Evolutionary conservation across 805 yeast species (phyloP).

Genomic region (Wickerhamiella domercqiae): DNA sequence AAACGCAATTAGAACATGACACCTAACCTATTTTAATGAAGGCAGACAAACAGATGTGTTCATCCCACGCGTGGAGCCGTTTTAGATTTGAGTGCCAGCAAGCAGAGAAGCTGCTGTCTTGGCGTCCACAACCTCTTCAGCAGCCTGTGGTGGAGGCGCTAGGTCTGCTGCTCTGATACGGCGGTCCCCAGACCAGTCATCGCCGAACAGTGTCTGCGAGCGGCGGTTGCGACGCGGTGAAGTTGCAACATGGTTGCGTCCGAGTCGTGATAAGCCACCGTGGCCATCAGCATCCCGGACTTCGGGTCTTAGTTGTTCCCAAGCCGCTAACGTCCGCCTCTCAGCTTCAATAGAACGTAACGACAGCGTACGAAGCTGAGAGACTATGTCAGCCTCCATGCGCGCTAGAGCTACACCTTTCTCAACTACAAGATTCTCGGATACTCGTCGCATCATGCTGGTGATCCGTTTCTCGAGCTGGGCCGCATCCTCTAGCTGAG

Average conservation of each 20-base stretch:
- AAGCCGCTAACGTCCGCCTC: slow-evolving; percentile 55
- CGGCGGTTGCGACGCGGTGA: slow-evolving; percentile 23
- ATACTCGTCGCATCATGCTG: slow-evolving; percentile 64
- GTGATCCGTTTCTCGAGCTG: slow-evolving; percentile 60
- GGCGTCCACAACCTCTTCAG: slow-evolving; percentile 46
- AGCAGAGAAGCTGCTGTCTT: slow-evolving; percentile 67
- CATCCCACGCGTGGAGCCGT: no score
- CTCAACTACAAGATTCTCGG: slow-evolving; percentile 73
- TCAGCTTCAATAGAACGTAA: slow-evolving; percentile 71
- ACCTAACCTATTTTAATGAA: no score
- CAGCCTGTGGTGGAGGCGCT: slow-evolving; percentile 6
- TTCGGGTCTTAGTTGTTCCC: slow-evolving; percentile 58
- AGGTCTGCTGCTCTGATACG: background rate
- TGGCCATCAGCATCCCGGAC: slow-evolving; percentile 57
- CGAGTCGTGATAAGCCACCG: slow-evolving; percentile 74
- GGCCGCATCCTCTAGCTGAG: slow-evolving; percentile 63
- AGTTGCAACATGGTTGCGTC: slow-evolving; percentile 46
- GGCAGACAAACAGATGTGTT: no score
- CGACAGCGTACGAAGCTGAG: slow-evolving; percentile 42
- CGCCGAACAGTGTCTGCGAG: slow-evolving; percentile 38
- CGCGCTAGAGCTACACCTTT: slow-evolving; percentile 41
- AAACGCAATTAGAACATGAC: no score
- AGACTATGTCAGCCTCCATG: slow-evolving; percentile 41
- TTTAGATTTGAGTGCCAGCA: slow-evolving; percentile 65
- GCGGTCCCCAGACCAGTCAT: slow-evolving; percentile 30